These are phyloP conservation scores for Vitis riparia DNA, from an alignment of 164 flowering plant species.

Conservation along the genomic window DNA sequence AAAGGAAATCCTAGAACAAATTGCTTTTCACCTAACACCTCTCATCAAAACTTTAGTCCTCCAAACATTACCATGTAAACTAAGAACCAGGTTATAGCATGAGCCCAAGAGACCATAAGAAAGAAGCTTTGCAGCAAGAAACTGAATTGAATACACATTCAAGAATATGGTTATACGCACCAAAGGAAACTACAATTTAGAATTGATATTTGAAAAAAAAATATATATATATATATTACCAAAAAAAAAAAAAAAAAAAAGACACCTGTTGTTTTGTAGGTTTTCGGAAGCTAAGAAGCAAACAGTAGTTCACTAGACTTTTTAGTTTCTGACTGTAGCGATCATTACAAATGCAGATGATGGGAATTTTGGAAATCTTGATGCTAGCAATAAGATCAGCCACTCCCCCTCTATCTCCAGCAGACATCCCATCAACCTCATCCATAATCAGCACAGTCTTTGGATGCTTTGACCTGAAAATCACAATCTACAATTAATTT, in stretches of 20 bases:
- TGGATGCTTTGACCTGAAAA: constrained; percentile 62
- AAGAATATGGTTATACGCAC: neutral
- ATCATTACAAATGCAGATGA: constrained; percentile 96
- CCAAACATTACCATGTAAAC: too few species aligned
- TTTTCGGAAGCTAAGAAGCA: constrained; percentile 79
- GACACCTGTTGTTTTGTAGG: constrained; percentile 96
- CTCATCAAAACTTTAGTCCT: too few species aligned
- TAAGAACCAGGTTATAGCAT: too few species aligned
- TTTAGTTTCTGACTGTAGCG: constrained; percentile 96
- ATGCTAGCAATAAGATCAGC: constrained; percentile 97
- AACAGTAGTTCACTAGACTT: constrained; percentile 85
- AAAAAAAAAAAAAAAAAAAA: neutral
- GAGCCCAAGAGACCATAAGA: too few species aligned
- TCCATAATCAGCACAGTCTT: constrained; percentile 94
- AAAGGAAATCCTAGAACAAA: too few species aligned
- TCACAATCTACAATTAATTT: constrained; percentile 9
- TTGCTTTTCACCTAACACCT: too few species aligned
- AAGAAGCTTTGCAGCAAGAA: neutral
- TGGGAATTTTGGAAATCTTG: constrained; percentile 89
- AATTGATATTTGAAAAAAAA: too few species aligned
- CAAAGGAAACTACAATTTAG: too few species aligned
- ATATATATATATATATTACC: neutral
- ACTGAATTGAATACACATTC: neutral
- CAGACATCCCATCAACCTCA: constrained; percentile 99
- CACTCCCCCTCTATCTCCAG: constrained; percentile 98